Conservation (phyloP, 495 filamentous ascomycete genomes). For the Lophiotrema nucula region DNA sequence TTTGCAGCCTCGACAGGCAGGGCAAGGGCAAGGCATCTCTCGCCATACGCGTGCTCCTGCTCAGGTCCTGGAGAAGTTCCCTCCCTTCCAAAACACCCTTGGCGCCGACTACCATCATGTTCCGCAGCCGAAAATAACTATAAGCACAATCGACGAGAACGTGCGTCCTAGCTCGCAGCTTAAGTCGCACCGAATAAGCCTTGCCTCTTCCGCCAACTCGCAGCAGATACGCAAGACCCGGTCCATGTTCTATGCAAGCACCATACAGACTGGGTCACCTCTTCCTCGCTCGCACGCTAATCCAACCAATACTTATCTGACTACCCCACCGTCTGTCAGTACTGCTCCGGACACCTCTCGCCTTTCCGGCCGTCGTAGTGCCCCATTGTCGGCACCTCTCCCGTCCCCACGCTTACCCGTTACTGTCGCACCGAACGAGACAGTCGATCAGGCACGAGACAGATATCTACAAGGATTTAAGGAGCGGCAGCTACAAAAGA, state of each 20-base stretch:
- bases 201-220: slow-evolving; percentile 9
- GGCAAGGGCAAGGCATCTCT: background rate
- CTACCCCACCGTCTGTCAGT: slow-evolving; percentile 18
- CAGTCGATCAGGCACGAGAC: slow-evolving; percentile 31
- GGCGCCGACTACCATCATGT: background rate
- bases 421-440: slow-evolving; percentile 14
- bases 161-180: slow-evolving; percentile 27
- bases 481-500: slow-evolving; percentile 33
- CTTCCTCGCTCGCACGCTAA: slow-evolving; percentile 24
- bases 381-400: slow-evolving; percentile 3
- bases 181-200: slow-evolving; percentile 8
- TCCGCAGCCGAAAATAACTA: too few relatives aligned
- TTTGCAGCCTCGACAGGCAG: slow-evolving; percentile 5
- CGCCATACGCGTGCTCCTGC: background rate
- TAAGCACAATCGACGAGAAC: slow-evolving; percentile 20
- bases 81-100: slow-evolving; percentile 2
- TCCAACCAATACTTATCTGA: slow-evolving; percentile 11
- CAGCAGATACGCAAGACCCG: slow-evolving; percentile 32
- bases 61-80: slow-evolving; percentile 15
- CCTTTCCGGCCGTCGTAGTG: background rate
- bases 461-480: slow-evolving; percentile 40
- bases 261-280: slow-evolving; percentile 30
- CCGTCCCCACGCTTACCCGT: slow-evolving; percentile 12
- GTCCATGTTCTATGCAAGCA: slow-evolving; percentile 35
- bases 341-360: slow-evolving; percentile 9